Evolutionary conservation across 2,329 filamentous ascomycete species (phyloP).

Genomic region (Pseudogymnoascus sp.): DNA sequence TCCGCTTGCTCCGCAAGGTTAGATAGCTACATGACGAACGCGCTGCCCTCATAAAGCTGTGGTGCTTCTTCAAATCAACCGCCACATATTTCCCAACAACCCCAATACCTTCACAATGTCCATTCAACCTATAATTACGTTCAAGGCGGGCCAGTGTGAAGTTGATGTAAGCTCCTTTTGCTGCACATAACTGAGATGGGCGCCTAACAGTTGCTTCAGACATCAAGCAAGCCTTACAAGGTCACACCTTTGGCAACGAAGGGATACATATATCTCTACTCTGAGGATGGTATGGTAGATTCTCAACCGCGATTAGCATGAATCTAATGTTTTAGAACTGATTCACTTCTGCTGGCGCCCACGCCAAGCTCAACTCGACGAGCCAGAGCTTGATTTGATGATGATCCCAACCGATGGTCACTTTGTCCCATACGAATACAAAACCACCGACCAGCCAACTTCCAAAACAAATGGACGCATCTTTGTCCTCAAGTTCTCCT

Average conservation of each 20-base stretch:
- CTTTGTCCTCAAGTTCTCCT: slow-evolving; percentile 87
- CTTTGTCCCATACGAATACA: slow-evolving; percentile 80
- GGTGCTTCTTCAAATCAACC: slow-evolving; percentile 15
- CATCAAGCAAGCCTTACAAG: slow-evolving; percentile 53
- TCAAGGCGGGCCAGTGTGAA: slow-evolving; percentile 90
- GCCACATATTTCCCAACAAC: slow-evolving; percentile 10
- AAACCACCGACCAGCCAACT: slow-evolving; percentile 45
- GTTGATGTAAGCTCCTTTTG: slow-evolving; percentile 56
- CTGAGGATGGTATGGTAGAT: slow-evolving; percentile 64
- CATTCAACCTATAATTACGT: slow-evolving; percentile 78
- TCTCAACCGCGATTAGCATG: background rate
- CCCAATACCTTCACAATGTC: slow-evolving; percentile 53
- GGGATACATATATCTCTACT: slow-evolving; percentile 88
- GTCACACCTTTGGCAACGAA: slow-evolving; percentile 64
- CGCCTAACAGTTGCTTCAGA: slow-evolving; percentile 30
- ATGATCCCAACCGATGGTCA: slow-evolving; percentile 87
- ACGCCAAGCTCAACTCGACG: slow-evolving; percentile 58
- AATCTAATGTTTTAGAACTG: slow-evolving; percentile 50
- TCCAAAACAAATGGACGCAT: slow-evolving; percentile 77
- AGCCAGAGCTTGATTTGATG: slow-evolving; percentile 78
- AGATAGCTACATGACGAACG: slow-evolving; percentile 13
- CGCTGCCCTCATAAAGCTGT: slow-evolving; percentile 12
- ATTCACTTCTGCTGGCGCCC: slow-evolving; percentile 97
- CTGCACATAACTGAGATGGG: background rate
- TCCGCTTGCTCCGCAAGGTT: slow-evolving; percentile 6